Evolutionary conservation across 441 rosid species (phyloP).

Genomic region (Gossypium schwendimanii): DNA sequence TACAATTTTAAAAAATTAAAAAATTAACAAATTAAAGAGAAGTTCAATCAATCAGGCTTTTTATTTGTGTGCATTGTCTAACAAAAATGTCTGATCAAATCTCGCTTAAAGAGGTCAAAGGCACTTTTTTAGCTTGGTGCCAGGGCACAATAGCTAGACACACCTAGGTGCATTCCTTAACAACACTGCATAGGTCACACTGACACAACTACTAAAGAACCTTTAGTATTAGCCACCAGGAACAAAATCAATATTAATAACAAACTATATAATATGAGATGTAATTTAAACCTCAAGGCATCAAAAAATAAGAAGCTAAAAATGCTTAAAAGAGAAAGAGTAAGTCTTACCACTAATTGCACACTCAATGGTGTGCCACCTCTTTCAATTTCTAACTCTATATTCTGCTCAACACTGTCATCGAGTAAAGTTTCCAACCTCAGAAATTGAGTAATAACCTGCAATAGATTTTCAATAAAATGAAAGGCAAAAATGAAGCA

Average conservation of each 20-base stretch:
- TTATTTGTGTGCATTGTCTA: not conserved
- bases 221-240: not conserved
- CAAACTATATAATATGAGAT: not conserved
- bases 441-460: conserved; percentile 88
- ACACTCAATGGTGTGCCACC: conserved; percentile 65
- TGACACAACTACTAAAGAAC: not conserved
- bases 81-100: not conserved
- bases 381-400: conserved; percentile 80
- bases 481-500: conserved; percentile 12
- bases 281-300: conserved; percentile 1
- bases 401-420: conserved; percentile 55
- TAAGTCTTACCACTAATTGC: conserved; percentile 60
- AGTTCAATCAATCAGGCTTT: not conserved
- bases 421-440: conserved; percentile 77
- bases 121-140: not conserved
- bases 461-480: conserved; percentile 25
- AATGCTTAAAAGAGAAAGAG: conserved; percentile 5
- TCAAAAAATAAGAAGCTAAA: not conserved
- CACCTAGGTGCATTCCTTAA: not conserved
- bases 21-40: not conserved
- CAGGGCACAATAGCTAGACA: not conserved
- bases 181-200: not conserved
- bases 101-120: not conserved
- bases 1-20: not conserved
- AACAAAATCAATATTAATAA: not conserved